Percentiles rank a stretch among this genome's conserved stretches.
phyloP scores from a whole-genome alignment of 768 basidiomycete genomes.

The Mycena belliarum region DNA sequence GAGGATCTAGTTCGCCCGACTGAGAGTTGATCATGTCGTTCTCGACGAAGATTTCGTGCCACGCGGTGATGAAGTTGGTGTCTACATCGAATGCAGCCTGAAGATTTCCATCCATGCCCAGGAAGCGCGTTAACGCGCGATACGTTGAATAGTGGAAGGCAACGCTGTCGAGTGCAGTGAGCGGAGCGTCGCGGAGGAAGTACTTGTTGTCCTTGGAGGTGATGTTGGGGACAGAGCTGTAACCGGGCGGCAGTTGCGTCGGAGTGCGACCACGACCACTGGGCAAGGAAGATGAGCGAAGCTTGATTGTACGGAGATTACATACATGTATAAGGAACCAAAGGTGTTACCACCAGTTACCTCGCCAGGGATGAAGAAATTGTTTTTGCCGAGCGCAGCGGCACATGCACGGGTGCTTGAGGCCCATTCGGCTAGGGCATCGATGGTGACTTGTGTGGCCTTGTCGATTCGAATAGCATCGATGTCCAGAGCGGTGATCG shows the following conservation, averaged over 20 bases:
- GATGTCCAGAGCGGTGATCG: conserved; percentile 84
- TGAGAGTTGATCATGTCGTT: conserved; percentile 83
- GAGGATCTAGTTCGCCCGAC: conserved; percentile 70
- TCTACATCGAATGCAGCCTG: conserved; percentile 86
- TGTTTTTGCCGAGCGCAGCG: conserved; percentile 66
- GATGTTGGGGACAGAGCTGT: conserved; percentile 67
- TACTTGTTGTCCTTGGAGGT: conserved; percentile 64
- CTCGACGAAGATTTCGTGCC: conserved; percentile 89
- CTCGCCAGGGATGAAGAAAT: conserved; percentile 92
- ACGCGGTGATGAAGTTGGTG: conserved; percentile 82
- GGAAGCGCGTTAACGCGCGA: conserved; percentile 80
- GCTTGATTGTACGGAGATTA: conserved; percentile 14
- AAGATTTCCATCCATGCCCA: conserved; percentile 96
- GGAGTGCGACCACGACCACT: conserved; percentile 90
- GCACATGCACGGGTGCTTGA: conserved; percentile 76
- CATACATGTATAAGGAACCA: conserved; percentile 82
- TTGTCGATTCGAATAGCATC: conserved; percentile 97
- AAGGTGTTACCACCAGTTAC: conserved; percentile 94
- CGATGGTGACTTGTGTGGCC: conserved; percentile 87
- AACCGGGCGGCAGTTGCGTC: conserved; percentile 65
- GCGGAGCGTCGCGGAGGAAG: conserved; percentile 69
- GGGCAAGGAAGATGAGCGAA: background rate
- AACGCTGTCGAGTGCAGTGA: conserved; percentile 70
- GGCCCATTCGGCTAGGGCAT: conserved; percentile 78
- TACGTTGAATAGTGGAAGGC: conserved; percentile 97